A percentile compares a stretch with the other conserved stretches of the same genome.
Conservation (phyloP, 345 rosid species). For the Arabidopsis arenosa region DNA sequence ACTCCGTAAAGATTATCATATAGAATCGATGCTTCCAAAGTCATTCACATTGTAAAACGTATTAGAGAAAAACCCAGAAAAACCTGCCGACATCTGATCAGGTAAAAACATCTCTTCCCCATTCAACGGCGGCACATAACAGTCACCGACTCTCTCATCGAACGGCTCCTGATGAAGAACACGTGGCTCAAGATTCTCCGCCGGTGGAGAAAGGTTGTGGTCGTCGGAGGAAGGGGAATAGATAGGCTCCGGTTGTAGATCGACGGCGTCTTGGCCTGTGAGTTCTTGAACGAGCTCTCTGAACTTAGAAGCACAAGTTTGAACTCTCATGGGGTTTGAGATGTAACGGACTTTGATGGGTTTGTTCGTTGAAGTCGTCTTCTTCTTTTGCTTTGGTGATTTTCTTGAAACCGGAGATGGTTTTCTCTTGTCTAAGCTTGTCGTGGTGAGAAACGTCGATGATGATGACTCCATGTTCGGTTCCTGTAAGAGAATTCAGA, state of each 20-base stretch:
- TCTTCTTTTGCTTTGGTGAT: constrained; percentile 39
- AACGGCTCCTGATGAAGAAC: constrained; percentile 33
- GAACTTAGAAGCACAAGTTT: constrained; percentile 70
- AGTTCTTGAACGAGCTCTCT: constrained; percentile 87
- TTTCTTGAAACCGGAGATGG: constrained; percentile 24
- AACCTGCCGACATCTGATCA: constrained; percentile 44
- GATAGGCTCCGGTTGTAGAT: constrained; percentile 36
- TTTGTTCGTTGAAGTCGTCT: constrained; percentile 24
- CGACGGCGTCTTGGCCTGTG: constrained; percentile 86
- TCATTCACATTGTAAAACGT: constrained; percentile 43
- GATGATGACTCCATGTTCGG: constrained; percentile 41
- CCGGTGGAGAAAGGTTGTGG: constrained; percentile 43
- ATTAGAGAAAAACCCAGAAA: constrained; percentile 41
- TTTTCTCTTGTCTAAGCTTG: constrained; percentile 25
- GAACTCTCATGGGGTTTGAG: constrained; percentile 79
- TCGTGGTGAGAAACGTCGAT: constrained; percentile 31
- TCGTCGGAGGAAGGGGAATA: constrained; percentile 22
- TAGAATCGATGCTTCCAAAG: constrained; percentile 43
- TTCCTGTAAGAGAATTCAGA: constrained; percentile 4
- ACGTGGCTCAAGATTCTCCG: constrained; percentile 29
- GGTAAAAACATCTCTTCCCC: constrained; percentile 40
- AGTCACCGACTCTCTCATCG: constrained; percentile 12
- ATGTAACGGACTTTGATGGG: constrained; percentile 78
- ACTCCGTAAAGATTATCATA: constrained; percentile 3
- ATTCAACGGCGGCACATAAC: constrained; percentile 38